Evolutionary conservation across 1,284 basidiomycete species (phyloP), one percentile per base, ranked within the genome.

Genomic region (Heliocybe sulcata): DNA sequence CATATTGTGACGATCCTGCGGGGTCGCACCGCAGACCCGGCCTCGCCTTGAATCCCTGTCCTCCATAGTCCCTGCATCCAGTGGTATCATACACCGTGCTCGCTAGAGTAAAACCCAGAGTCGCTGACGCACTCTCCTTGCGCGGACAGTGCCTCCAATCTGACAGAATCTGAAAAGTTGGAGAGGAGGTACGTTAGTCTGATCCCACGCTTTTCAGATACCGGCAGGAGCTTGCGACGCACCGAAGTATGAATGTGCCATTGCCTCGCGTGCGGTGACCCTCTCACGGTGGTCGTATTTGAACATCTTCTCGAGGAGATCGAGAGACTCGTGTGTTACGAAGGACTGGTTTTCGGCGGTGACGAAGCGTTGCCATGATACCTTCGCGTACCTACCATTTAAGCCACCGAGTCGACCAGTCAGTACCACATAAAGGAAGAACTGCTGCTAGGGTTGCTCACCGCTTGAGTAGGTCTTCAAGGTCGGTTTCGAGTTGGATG

Each of bases 261-360:
- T 83, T 35, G 86, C 85, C 71, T 92, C 90, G 59, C 78, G 74
- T 14, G 92, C 92, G 20, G 92, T 94, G 55, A 91, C 74, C 57
- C 92, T 80, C 67, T 92, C 88, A 67, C 83, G 83, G 67, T 94
- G 92, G 68, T 94, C 86, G 70, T 92, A 94, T 54, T 84, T 79
- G 60, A 95, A 76, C 58, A 94, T 72, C 70, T 87, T 89, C 70
- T 94, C 92, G 45, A 95, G 71, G 57, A 94, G 84, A 69, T 94
- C 90, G 60, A 90, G 71, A 1, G 84, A 85, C 63, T 91, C 90
- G 58, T 82, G 75, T 6, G 86, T 85, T 54, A 89, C 85, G 62
- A 85, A 85, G 49, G 77, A 72, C 67, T 87, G 83, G 69, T 90
- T 92, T 59, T 94, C 92, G 53, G 74, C 67, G 26, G 77, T 86